Percentiles rank a stretch among this genome's conserved stretches.
These are phyloP conservation scores for Flagelloscypha sp. DNA, from an alignment of 768 basidiomycete genomes.

Conservation along the genomic window DNA sequence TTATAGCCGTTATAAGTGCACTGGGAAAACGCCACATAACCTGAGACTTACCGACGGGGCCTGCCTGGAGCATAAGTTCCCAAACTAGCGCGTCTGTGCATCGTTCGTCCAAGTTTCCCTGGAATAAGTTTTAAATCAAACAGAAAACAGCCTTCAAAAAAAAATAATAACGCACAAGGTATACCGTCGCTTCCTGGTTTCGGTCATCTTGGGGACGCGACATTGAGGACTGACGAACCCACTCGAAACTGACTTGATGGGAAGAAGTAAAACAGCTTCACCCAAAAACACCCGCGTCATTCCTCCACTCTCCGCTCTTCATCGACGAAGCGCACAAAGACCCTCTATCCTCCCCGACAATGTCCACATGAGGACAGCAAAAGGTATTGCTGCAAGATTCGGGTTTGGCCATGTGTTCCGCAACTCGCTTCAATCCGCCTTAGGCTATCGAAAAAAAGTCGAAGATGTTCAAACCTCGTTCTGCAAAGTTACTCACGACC, in stretches of 20 bases:
- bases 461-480: no score
- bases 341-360: no score
- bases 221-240: conserved; percentile 25
- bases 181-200: conserved; percentile 88
- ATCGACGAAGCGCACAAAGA: no score
- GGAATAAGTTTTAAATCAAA: conserved; percentile 8
- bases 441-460: no score
- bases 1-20: conserved; percentile 20
- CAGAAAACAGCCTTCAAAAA: background rate
- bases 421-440: no score
- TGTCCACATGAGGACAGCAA: no score
- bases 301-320: no score
- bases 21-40: background rate
- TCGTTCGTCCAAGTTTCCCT: conserved; percentile 97
- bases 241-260: background rate
- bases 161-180: conserved; percentile 44
- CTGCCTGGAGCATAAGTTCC: conserved; percentile 99
- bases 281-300: no score
- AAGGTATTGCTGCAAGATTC: no score
- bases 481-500: no score
- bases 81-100: conserved; percentile 91
- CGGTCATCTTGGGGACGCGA: conserved; percentile 79
- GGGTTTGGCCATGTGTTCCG: no score
- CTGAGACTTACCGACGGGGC: conserved; percentile 77
- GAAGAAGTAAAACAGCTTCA: background rate